Conservation (phyloP, 495 filamentous ascomycete genomes). For the Gamarada debralockiae region DNA sequence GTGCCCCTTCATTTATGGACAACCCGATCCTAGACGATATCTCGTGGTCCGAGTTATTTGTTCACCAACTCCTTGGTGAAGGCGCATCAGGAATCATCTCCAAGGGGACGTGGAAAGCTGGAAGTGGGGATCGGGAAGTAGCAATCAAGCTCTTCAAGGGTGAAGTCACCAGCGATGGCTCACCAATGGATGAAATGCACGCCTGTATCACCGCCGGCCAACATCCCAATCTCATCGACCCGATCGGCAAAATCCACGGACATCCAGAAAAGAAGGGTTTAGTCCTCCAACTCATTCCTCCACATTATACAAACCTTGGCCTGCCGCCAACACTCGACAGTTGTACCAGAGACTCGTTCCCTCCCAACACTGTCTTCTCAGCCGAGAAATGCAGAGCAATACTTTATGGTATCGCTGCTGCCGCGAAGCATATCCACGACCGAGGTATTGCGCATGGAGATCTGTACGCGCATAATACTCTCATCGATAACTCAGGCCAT, state of each 20-base stretch:
- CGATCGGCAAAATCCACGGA: slow-evolving; percentile 36
- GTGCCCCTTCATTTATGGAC: slow-evolving; percentile 21
- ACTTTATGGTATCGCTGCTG: slow-evolving; percentile 35
- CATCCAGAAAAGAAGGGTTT: slow-evolving; percentile 39
- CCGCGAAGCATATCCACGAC: slow-evolving; percentile 35
- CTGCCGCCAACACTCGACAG: slow-evolving; percentile 34
- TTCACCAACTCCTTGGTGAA: slow-evolving; percentile 30
- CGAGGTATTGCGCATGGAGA: slow-evolving; percentile 39
- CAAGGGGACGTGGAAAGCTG: slow-evolving; percentile 29
- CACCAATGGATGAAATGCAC: slow-evolving; percentile 39
- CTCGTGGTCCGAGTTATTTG: slow-evolving; percentile 32
- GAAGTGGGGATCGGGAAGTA: slow-evolving; percentile 31
- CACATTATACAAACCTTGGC: slow-evolving; percentile 28
- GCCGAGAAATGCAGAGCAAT: slow-evolving; percentile 25
- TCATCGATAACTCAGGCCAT: slow-evolving; percentile 35
- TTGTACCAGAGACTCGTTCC: slow-evolving; percentile 34
- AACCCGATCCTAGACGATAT: slow-evolving; percentile 29
- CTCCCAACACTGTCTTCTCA: slow-evolving; percentile 26
- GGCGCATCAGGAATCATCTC: slow-evolving; percentile 37
- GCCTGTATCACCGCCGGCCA: slow-evolving; percentile 37
- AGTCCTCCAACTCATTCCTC: slow-evolving; percentile 27
- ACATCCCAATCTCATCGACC: slow-evolving; percentile 39
- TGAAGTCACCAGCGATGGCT: slow-evolving; percentile 35
- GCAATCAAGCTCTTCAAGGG: slow-evolving; percentile 44
- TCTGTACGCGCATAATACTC: slow-evolving; percentile 39